Percentiles rank a stretch among this genome's conserved stretches.
Evolutionary conservation across 306 rosid species (phyloP).

Genomic region (Glycine latifolia): DNA sequence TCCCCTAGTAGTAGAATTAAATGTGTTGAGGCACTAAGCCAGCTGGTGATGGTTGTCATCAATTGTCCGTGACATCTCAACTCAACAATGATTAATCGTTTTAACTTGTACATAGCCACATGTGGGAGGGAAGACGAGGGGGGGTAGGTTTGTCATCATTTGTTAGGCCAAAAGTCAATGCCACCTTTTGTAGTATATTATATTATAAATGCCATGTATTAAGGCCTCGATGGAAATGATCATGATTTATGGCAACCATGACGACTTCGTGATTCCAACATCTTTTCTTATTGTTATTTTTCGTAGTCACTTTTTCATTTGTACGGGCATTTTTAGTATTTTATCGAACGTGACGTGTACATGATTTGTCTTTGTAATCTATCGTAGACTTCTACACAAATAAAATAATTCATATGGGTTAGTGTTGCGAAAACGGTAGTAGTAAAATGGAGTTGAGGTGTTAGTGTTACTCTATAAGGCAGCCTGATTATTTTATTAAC

Average conservation of each 20-base stretch:
- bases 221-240: background rate
- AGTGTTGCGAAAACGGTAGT: background rate
- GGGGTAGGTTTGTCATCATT: conserved; percentile 43
- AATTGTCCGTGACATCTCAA: conserved; percentile 19
- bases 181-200: conserved; percentile 5
- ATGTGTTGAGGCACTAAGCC: conserved; percentile 6
- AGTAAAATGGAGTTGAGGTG: background rate
- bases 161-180: conserved; percentile 35
- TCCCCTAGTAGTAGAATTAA: background rate
- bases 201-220: background rate
- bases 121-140: background rate
- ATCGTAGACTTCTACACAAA: background rate
- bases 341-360: background rate
- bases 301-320: background rate
- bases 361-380: background rate
- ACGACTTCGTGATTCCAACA: conserved; percentile 16
- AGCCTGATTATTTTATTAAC: background rate
- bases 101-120: background rate
- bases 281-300: background rate
- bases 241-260: background rate
- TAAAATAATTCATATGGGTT: background rate
- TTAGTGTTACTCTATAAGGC: background rate
- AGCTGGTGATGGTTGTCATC: conserved; percentile 25
- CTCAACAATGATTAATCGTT: conserved; percentile 26
- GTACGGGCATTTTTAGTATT: background rate